Conservation (phyloP, 2,329 filamentous ascomycete genomes). For the Phaeosphaeriaceae sp. region DNA sequence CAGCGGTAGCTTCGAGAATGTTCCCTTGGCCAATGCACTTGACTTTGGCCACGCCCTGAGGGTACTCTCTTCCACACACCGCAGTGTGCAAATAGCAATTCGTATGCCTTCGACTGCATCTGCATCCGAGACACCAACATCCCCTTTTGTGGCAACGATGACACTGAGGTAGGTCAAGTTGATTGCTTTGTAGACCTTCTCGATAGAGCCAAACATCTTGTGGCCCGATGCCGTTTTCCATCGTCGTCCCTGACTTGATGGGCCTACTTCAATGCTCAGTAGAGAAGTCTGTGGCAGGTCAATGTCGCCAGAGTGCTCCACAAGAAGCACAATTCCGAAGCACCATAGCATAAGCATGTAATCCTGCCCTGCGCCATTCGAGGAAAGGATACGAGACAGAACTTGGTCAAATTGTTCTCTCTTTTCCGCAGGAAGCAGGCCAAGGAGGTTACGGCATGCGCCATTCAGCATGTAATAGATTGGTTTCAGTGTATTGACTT, state of each 20-base stretch:
- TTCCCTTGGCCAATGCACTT: slow-evolving; percentile 22
- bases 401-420: slow-evolving; percentile 36
- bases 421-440: slow-evolving; percentile 28
- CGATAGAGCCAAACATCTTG: slow-evolving; percentile 39
- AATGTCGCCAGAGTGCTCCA: slow-evolving; percentile 29
- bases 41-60: slow-evolving; percentile 34
- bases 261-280: slow-evolving; percentile 10
- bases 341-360: slow-evolving; percentile 43
- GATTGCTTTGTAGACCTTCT: slow-evolving; percentile 37
- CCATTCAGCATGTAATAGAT: slow-evolving; percentile 46
- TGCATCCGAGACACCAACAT: slow-evolving; percentile 29
- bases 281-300: not conserved
- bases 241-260: slow-evolving; percentile 14
- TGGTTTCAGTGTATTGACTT: slow-evolving; percentile 31
- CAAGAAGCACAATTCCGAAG: slow-evolving; percentile 40
- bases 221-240: slow-evolving; percentile 42
- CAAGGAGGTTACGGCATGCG: slow-evolving; percentile 41
- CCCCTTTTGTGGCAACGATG: slow-evolving; percentile 37
- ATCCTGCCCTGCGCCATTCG: slow-evolving; percentile 27
- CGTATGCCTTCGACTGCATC: slow-evolving; percentile 41
- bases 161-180: slow-evolving; percentile 40
- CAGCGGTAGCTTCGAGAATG: slow-evolving; percentile 35
- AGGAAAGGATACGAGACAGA: slow-evolving; percentile 36
- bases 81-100: slow-evolving; percentile 40
- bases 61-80: slow-evolving; percentile 26